Base-by-base conservation (phyloP, 805 yeast species). In the Maudiozyma barnettii region DNA sequence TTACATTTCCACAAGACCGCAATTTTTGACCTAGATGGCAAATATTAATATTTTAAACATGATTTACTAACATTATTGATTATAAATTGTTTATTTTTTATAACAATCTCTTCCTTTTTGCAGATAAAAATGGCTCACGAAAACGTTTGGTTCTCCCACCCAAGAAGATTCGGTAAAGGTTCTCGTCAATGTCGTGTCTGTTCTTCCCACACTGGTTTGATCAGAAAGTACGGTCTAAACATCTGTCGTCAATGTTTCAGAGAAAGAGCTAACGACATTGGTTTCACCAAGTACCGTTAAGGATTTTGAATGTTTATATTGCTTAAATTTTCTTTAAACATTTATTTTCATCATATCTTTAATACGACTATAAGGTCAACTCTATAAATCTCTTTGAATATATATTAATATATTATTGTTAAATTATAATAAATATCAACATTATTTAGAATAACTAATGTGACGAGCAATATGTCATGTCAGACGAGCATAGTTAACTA, bases 181-280 rank as follows among this genome's bases (percentile, higher is more conserved):
- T 86, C 97, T 70, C 95, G 99, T 81, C 91, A 86, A 79, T 91
- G 98, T 82, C 93, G 98, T 77, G 89, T 91, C 81, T 88, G 96
- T 74, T 80, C 95, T 68, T 87, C 97, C 76, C 96, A 90, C 89
- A 75, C 87, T 67, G 98, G 98, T 82, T 86, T 91, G 75, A 87
- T 91, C 83, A 91, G 99, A 87, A 91, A 91, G 82, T 91, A 91
- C 91, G 99, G 95, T 71, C 79, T 91, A 72, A 83, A 88, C 89
- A 82, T 91, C 82, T 91, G 97, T 80, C 95, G 99, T 85, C 99
- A 91, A 81, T 91, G 96, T 79, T 91, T 91, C 97, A 89, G 99
- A 83, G 99, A 91, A 81, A 91, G 82, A 80, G 98, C 99, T 68
- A 72, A 79, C 74, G 98, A 93, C 78, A 93, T 91, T 72, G 99